Conservation (phyloP, 768 basidiomycete genomes). For the Phylloporus scabripes region DNA sequence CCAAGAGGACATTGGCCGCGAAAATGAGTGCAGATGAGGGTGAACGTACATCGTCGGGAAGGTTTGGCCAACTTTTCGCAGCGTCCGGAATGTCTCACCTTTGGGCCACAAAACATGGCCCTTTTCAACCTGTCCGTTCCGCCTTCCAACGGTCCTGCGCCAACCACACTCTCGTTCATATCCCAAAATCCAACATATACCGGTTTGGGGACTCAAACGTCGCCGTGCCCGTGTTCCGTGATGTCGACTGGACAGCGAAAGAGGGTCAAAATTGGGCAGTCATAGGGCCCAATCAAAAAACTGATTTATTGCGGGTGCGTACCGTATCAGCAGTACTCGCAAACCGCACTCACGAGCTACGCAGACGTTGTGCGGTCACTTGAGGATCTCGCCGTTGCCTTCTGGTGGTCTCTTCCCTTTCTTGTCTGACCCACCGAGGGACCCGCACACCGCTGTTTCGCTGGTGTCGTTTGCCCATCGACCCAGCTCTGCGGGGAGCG, state of each 20-base stretch:
- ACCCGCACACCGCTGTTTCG: conserved; percentile 47
- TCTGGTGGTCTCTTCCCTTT: conserved; percentile 75
- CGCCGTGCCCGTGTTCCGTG: conserved; percentile 43
- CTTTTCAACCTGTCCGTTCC: too few species aligned
- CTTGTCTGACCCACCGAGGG: conserved; percentile 38
- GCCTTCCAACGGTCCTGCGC: too few species aligned
- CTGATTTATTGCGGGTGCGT: conserved; percentile 57
- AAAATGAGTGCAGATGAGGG: too few species aligned
- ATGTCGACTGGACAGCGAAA: conserved; percentile 54
- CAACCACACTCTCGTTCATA: conserved; percentile 28
- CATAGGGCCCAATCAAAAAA: conserved; percentile 60
- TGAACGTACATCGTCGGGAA: too few species aligned
- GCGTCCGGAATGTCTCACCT: too few species aligned
- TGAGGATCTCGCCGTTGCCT: conserved; percentile 59
- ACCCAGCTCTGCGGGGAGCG: conserved; percentile 50
- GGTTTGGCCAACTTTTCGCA: too few species aligned
- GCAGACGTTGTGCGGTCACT: conserved; percentile 65
- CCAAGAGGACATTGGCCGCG: too few species aligned
- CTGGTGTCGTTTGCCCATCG: conserved; percentile 68
- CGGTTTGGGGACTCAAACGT: conserved; percentile 53
- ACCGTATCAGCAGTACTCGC: neutral
- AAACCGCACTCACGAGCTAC: neutral
- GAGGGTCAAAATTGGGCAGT: conserved; percentile 73
- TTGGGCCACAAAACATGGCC: too few species aligned
- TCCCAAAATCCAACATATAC: conserved; percentile 49